Evolutionary conservation across 2,329 filamentous ascomycete genomes (phyloP).

Genomic region (Didymella arachidicola): DNA sequence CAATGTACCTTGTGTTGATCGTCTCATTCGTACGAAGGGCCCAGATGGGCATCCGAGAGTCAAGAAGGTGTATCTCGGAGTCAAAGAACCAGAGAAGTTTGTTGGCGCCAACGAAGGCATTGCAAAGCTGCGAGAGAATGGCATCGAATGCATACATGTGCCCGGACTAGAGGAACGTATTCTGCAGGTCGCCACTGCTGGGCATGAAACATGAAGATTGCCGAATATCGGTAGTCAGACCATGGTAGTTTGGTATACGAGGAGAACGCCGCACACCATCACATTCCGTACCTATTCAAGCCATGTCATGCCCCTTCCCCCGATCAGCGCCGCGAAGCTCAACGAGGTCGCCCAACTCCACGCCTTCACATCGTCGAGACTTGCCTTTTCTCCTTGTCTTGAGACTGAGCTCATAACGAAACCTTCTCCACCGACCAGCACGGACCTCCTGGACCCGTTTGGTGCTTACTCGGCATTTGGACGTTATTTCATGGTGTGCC

Average conservation of each 20-base stretch:
- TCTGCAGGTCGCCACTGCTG: slow-evolving; percentile 79
- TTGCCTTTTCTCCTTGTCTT: slow-evolving; percentile 22
- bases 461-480: slow-evolving; percentile 6
- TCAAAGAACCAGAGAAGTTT: slow-evolving; percentile 89
- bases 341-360: slow-evolving; percentile 56
- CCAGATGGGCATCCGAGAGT: slow-evolving; percentile 65
- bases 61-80: slow-evolving; percentile 82
- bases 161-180: slow-evolving; percentile 82
- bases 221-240: not conserved
- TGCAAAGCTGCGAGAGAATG: slow-evolving; percentile 71
- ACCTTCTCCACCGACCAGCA: slow-evolving; percentile 24
- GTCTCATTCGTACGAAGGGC: slow-evolving; percentile 67
- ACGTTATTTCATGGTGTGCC: not conserved
- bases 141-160: slow-evolving; percentile 77
- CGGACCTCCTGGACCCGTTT: slow-evolving; percentile 18
- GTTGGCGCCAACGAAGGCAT: slow-evolving; percentile 82
- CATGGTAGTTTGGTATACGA: not conserved
- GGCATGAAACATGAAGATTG: slow-evolving; percentile 63
- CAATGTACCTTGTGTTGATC: slow-evolving; percentile 78
- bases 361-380: slow-evolving; percentile 3
- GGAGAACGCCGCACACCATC: not conserved
- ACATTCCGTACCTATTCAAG: not conserved
- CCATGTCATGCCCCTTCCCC: slow-evolving; percentile 48
- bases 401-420: slow-evolving; percentile 24
- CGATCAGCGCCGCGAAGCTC: slow-evolving; percentile 79